Evolutionary conservation across 148 eudicot species (phyloP).

Genomic region (Fallopia convolvulus): DNA sequence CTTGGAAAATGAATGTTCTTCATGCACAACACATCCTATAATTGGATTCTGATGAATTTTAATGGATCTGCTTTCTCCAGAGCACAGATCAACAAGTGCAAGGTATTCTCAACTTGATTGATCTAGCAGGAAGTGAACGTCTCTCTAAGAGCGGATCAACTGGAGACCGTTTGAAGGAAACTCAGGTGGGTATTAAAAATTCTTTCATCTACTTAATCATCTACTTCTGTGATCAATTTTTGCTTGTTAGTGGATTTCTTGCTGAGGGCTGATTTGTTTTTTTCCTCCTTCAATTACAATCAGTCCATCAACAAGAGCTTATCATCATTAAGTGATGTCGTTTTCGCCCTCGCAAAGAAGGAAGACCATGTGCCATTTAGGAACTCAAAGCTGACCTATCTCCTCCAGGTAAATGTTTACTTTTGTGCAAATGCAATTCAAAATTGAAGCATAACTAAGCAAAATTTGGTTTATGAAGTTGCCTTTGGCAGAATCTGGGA

Average conservation of each 20-base stretch:
- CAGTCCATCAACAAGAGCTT: conserved; percentile 94
- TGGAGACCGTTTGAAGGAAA: conserved; percentile 91
- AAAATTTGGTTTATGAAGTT: too few relatives aligned
- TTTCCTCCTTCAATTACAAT: not conserved
- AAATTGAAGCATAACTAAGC: not conserved
- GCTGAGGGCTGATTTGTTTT: not conserved
- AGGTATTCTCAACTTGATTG: conserved; percentile 85
- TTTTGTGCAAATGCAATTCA: not conserved
- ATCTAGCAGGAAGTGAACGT: conserved; percentile 98
- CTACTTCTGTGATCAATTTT: not conserved
- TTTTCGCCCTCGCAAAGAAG: conserved; percentile 81
- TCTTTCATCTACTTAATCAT: not conserved
- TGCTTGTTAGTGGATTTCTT: not conserved
- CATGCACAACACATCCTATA: not conserved
- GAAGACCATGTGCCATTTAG: conserved; percentile 92
- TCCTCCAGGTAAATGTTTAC: conserved; percentile 73
- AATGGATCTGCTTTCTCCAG: conserved; percentile 22
- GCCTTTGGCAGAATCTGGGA: conserved; percentile 25
- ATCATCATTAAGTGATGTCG: conserved; percentile 87
- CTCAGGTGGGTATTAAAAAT: conserved; percentile 46
- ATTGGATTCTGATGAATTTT: not conserved
- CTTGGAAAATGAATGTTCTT: not conserved
- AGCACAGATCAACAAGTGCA: conserved; percentile 96
- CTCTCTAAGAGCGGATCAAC: conserved; percentile 95
- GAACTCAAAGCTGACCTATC: conserved; percentile 94